Evolutionary conservation across 805 yeast genomes (phyloP), one percentile per base, ranked within the genome.

Genomic region (Saccharomyces paradoxus): DNA sequence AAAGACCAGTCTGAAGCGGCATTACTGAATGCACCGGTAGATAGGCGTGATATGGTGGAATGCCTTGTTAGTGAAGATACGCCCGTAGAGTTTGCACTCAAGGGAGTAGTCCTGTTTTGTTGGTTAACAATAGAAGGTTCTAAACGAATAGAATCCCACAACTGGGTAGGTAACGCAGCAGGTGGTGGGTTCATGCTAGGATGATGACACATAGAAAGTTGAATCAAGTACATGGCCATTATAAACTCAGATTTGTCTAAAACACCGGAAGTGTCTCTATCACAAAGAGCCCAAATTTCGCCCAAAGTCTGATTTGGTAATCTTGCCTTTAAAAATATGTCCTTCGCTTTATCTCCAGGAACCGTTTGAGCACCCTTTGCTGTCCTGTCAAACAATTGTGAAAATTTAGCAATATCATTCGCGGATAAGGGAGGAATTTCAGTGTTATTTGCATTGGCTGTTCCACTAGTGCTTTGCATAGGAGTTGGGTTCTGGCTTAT

Each of bases 141-240:
- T 13, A 57, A 55, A 22, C 58, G 58, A 24, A 72, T 63, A 44
- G 72, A 70, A 32, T 63, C 64, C 80, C 79, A 76, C n/a, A 72
- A 52, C 31, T 62, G 54, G 29, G 64, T 63, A 1, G 87, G 83
- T 41, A 83, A 60, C 1, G 67, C 46, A 6, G 70, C 58, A 7
- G 88, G 84, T 63, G 89, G 73, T 50, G 82, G 80, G 50, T 77
- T 78, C 61, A 89, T 71, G 2, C 81, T 62, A 44, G 89, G 87
- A 63, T 82, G 80, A 63, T 89, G 75, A 31, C 86, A 74, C 60
- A 89, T 84, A 9, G 64, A 55, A 29, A 69, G 55, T 70, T 92
- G 97, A 59, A 94, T 89, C 66, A 94, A 77, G 71, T 88, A 96
- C 99, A 94, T 92, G 7, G 98, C 97, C 63, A 92, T 81, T 48